phyloP scores from a whole-genome alignment of 2,329 filamentous ascomycete genomes.

The Malbranchea zuffiana region DNA sequence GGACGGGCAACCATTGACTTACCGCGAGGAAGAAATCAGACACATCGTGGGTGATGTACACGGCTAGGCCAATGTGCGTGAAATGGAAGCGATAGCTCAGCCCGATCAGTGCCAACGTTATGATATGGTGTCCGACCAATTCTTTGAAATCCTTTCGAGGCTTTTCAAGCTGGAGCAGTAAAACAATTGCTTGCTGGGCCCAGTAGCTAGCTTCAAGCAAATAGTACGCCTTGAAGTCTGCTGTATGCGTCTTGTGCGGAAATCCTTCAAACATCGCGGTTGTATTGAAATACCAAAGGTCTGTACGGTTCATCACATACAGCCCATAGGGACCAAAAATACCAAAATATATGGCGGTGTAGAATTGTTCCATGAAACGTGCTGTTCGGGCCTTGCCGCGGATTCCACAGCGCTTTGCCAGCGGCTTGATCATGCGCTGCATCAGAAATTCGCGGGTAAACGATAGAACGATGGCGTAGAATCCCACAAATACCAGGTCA shows the following conservation, averaged over 20 bases:
- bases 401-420: constrained; percentile 61
- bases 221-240: constrained; percentile 87
- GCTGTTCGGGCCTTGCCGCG: constrained; percentile 64
- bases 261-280: constrained; percentile 80
- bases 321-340: constrained; percentile 72
- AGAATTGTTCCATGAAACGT: constrained; percentile 92
- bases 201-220: constrained; percentile 90
- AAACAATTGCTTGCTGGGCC: constrained; percentile 84
- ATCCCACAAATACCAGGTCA: constrained; percentile 76
- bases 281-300: constrained; percentile 94
- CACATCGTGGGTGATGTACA: constrained; percentile 91
- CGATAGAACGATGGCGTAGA: constrained; percentile 80
- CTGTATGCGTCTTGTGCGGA: constrained; percentile 72
- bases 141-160: constrained; percentile 92
- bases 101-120: constrained; percentile 72
- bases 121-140: constrained; percentile 81
- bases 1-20: constrained; percentile 29
- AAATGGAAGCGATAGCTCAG: constrained; percentile 94
- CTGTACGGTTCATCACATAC: constrained; percentile 83
- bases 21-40: constrained; percentile 92
- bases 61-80: constrained; percentile 83
- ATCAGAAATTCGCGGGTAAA: constrained; percentile 95
- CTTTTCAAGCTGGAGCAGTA: constrained; percentile 80
- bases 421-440: constrained; percentile 73
- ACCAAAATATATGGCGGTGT: constrained; percentile 83